Evolutionary conservation across 805 yeast genomes (phyloP).

Genomic region (Candida namnaoensis): DNA sequence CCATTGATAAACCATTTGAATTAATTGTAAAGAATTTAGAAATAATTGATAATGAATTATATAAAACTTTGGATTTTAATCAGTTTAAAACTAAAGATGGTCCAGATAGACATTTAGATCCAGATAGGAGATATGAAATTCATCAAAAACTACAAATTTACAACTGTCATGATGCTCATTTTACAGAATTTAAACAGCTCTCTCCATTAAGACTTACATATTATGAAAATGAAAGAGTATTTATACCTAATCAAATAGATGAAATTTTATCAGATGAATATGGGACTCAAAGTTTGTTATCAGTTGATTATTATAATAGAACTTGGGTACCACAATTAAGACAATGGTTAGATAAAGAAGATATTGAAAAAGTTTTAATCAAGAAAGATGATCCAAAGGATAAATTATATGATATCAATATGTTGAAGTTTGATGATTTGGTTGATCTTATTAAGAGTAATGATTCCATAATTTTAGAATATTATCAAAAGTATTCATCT

Average conservation of each 20-base stretch:
- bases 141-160: conserved; percentile 26
- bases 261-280: conserved; percentile 41
- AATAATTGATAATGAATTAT: too few relatives aligned
- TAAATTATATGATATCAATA: conserved; percentile 18
- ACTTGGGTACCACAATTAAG: conserved; percentile 45
- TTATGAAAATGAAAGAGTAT: conserved; percentile 54
- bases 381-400: conserved; percentile 11
- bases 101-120: conserved; percentile 6
- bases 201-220: conserved; percentile 42
- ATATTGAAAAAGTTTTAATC: conserved; percentile 17
- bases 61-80: background rate
- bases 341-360: conserved; percentile 37
- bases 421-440: conserved; percentile 2
- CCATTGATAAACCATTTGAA: too few relatives aligned
- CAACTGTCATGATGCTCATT: conserved; percentile 57
- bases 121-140: conserved; percentile 24
- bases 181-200: conserved; percentile 34
- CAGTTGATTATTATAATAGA: conserved; percentile 28
- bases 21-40: background rate
- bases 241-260: conserved; percentile 40
- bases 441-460: conserved; percentile 2
- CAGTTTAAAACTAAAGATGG: background rate
- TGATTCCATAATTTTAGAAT: conserved; percentile 23
- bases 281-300: conserved; percentile 23
- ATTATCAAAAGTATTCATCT: conserved; percentile 19